phyloP scores from a whole-genome alignment of 2,329 filamentous ascomycete genomes.

The Colletotrichum spaethianum region DNA sequence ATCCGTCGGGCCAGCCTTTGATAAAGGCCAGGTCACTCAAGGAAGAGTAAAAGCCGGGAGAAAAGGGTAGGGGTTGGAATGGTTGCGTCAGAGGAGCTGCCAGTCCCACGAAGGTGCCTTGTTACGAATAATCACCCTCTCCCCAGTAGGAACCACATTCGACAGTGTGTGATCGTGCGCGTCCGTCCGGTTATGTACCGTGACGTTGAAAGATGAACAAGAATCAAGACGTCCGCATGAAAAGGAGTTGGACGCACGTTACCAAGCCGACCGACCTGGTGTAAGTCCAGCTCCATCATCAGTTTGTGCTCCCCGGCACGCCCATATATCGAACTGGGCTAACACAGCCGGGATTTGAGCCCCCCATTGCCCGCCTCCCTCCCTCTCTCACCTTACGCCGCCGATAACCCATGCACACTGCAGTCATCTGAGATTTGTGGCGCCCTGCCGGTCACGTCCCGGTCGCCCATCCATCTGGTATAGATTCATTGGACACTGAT shows the following conservation, averaged over 20 bases:
- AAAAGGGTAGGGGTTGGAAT: neutral
- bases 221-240: neutral
- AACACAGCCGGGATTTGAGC: neutral
- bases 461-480: slow-evolving; percentile 25
- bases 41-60: neutral
- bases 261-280: slow-evolving; percentile 19
- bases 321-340: slow-evolving; percentile 30
- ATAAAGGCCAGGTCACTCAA: neutral
- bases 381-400: neutral
- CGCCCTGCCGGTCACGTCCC: slow-evolving; percentile 23
- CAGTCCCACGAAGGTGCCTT: slow-evolving; percentile 4
- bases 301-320: slow-evolving; percentile 29
- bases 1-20: neutral
- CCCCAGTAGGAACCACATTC: neutral
- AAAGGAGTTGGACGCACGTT: neutral
- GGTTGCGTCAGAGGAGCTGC: neutral
- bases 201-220: neutral
- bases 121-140: neutral
- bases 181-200: slow-evolving; percentile 21
- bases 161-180: slow-evolving; percentile 32
- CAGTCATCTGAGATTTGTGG: slow-evolving; percentile 38
- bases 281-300: slow-evolving; percentile 30
- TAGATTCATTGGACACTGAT: slow-evolving; percentile 25
- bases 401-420: slow-evolving; percentile 12
- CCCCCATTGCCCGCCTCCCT: slow-evolving; percentile 2